These are phyloP conservation scores for Alternaria infectoria DNA, from an alignment of 2,329 filamentous ascomycete genomes.

Conservation along the genomic window DNA sequence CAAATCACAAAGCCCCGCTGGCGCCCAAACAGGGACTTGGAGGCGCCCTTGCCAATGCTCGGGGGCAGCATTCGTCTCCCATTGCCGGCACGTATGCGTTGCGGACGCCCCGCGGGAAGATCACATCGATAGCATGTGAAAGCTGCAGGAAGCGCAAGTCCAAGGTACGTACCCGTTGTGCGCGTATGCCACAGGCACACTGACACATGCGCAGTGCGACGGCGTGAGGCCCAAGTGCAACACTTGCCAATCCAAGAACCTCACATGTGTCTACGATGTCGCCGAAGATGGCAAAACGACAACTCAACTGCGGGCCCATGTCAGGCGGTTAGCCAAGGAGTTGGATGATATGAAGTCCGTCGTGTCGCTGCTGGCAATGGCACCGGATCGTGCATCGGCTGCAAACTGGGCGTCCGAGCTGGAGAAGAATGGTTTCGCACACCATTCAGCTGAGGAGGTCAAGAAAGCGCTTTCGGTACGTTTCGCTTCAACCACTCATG, in stretches of 20 bases:
- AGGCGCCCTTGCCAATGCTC: constrained; percentile 38
- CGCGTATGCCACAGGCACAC: not conserved
- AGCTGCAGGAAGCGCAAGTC: constrained; percentile 49
- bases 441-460: constrained; percentile 47
- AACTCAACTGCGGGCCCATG: constrained; percentile 47
- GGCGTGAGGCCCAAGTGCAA: constrained; percentile 49
- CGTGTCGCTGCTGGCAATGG: constrained; percentile 42
- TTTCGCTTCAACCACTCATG: not conserved
- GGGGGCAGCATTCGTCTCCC: constrained; percentile 43
- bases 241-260: constrained; percentile 47
- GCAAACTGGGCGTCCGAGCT: constrained; percentile 46
- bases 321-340: constrained; percentile 46
- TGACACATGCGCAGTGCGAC: constrained; percentile 40
- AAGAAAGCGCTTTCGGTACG: constrained; percentile 45
- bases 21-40: constrained; percentile 46
- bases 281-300: constrained; percentile 49
- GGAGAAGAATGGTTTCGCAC: constrained; percentile 47
- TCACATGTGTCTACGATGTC: constrained; percentile 47
- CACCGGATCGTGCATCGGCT: constrained; percentile 43
- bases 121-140: constrained; percentile 49
- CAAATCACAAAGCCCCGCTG: constrained; percentile 44
- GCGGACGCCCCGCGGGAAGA: constrained; percentile 47
- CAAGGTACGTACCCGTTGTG: constrained; percentile 32
- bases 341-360: constrained; percentile 49
- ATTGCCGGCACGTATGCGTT: constrained; percentile 47